A percentile compares a stretch with the other conserved stretches of the same genome.
Evolutionary conservation across 371 early-diverging fungal genomes (phyloP).

Genomic region (Vairimorpha ceranae): DNA sequence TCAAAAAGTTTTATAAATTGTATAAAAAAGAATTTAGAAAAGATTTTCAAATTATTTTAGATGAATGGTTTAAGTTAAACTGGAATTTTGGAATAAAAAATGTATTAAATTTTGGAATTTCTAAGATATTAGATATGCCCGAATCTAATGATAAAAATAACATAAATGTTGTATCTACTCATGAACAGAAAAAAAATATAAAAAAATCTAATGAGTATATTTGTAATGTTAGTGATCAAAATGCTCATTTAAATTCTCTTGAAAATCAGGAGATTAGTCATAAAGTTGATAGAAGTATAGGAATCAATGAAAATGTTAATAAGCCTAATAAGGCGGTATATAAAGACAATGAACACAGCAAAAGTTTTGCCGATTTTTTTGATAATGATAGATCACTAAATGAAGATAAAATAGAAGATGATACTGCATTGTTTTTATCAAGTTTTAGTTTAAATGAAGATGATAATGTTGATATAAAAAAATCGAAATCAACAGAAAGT

Average conservation of each 20-base stretch:
- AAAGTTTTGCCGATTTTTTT: constrained; percentile 45
- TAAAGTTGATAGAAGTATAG: neutral
- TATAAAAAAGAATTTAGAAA: constrained; percentile 21
- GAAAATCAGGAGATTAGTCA: neutral
- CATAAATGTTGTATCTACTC: neutral
- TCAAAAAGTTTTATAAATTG: constrained; percentile 13
- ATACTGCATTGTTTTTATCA: constrained; percentile 20
- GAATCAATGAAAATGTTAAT: neutral
- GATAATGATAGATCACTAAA: neutral
- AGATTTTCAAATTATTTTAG: constrained; percentile 3
- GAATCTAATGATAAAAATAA: neutral
- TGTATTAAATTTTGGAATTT: constrained; percentile 42
- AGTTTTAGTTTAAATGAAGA: constrained; percentile 10
- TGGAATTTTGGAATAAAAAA: constrained; percentile 31
- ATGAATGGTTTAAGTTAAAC: neutral
- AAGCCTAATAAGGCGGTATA: neutral
- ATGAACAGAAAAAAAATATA: neutral
- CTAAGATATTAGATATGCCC: constrained; percentile 39
- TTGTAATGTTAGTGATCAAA: neutral
- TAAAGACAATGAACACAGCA: constrained; percentile 3
- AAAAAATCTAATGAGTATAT: neutral
- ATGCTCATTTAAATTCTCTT: neutral
- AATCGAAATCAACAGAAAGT: neutral
- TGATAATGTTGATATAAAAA: neutral
- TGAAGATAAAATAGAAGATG: constrained; percentile 2